phyloP scores from a whole-genome alignment of 1,284 basidiomycete genomes.

The Heliocybe sulcata region DNA sequence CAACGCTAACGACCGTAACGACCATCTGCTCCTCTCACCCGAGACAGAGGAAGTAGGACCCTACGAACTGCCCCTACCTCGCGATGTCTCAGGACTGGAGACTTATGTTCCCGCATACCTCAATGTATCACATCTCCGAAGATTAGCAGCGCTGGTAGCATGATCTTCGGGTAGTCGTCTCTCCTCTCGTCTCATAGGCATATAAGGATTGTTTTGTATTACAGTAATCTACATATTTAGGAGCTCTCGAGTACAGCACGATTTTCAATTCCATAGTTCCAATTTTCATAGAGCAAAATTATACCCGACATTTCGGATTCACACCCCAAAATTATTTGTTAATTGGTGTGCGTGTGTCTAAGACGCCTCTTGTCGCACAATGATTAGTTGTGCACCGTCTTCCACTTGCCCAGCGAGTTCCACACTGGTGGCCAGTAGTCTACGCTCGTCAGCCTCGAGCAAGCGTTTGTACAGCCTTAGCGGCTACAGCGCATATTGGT shows the following conservation, averaged over 20 bases:
- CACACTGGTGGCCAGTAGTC: not conserved
- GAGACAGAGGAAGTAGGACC: conserved; percentile 95
- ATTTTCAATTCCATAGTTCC: not conserved
- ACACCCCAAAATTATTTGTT: not conserved
- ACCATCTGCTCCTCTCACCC: conserved; percentile 88
- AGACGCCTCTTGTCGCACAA: not conserved
- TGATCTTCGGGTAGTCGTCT: conserved; percentile 24
- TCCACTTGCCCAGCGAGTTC: not conserved
- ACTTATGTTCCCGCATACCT: conserved; percentile 86
- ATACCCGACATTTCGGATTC: not conserved
- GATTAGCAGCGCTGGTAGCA: conserved; percentile 77
- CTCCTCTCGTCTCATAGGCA: conserved; percentile 6
- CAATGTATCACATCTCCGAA: conserved; percentile 76
- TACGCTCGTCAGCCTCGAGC: not conserved
- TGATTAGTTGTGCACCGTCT: not conserved
- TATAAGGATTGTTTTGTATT: conserved; percentile 13
- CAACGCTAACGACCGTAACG: conserved; percentile 90
- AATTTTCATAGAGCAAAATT: not conserved
- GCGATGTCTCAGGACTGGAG: conserved; percentile 83
- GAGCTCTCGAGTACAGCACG: not conserved
- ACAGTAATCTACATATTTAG: conserved; percentile 3
- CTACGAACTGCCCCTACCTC: conserved; percentile 81
- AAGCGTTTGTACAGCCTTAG: conserved; percentile 7
- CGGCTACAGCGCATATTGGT: conserved; percentile 5
- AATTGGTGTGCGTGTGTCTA: no score